Evolutionary conservation across 2,329 filamentous ascomycete genomes (phyloP), one percentile per base, ranked within the genome.

Genomic region (Aspergillus alliaceus): DNA sequence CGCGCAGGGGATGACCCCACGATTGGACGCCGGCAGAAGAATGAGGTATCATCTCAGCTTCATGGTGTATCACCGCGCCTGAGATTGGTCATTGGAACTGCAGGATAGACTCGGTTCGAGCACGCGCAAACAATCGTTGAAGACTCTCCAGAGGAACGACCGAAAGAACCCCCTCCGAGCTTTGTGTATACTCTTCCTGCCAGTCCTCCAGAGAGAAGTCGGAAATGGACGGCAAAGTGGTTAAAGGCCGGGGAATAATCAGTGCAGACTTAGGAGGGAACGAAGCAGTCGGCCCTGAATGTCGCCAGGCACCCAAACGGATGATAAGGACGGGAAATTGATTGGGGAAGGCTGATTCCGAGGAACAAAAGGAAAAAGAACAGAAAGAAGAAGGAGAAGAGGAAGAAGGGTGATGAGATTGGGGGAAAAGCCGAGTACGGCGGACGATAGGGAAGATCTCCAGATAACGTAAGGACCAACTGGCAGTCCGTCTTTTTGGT

Each of bases 41-140:
- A 70, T 74, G 69, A 58, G 73, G 71, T 61, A 74, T 76, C 74
- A 77, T 77, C 65, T 70, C 69, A 68, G 67, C 65, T 55, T 69
- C 71, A 77, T 76, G 66, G 64, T 72, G 69, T 71, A 65, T 66
- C 53, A 63, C 58, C 61, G 61, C 59, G 58, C 56, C 47, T 55
- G 53, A 53, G 61, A 61, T 53, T 59, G 64, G 59, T 67, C 65
- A 69, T 70, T 40, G 57, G 60, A 61, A 56, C 39, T 51, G 40
- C 40, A 53, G 27, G 46, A 53, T 51, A 34, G 24, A 49, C 29
- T n/a, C 44, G 34, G 8, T 40, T 15, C 27, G 25, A 29, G 4
- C 18, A 9, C 44, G 44, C n/a, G 44, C 44, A 22, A 32, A 34
- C 24, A 4, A 8, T 27, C 40, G 40, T 27, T 29, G 14, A 25